Conservation (phyloP, 1,139 yeast genomes). For the Meyerozyma guilliermondii region DNA sequence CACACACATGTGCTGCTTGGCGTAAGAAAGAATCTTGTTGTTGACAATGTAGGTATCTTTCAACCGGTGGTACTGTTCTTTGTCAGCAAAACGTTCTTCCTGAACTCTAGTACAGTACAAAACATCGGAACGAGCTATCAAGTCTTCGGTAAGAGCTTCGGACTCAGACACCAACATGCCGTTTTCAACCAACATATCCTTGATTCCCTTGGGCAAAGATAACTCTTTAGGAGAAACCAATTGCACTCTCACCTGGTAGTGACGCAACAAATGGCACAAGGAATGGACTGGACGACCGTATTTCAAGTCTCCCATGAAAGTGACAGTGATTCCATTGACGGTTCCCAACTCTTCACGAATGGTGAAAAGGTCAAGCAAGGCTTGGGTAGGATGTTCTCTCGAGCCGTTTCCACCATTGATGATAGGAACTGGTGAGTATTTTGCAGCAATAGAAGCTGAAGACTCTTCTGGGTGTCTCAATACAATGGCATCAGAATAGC, state of each 20-base stretch:
- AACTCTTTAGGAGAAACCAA: constrained; percentile 89
- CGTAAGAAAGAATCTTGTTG: constrained; percentile 83
- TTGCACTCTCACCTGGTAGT: constrained; percentile 90
- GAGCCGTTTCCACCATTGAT: constrained; percentile 98
- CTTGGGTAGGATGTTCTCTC: constrained; percentile 98
- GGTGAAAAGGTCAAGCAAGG: constrained; percentile 93
- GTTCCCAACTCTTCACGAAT: constrained; percentile 99
- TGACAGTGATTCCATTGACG: constrained; percentile 94
- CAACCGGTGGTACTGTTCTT: constrained; percentile 75
- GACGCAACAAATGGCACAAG: constrained; percentile 81
- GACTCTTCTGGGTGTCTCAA: constrained; percentile 94
- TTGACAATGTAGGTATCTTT: constrained; percentile 92
- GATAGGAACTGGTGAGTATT: constrained; percentile 94
- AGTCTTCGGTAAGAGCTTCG: constrained; percentile 72
- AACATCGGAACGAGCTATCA: constrained; percentile 87
- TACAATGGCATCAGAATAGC: constrained; percentile 95
- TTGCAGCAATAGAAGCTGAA: constrained; percentile 91
- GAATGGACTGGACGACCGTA: constrained; percentile 99
- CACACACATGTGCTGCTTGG: constrained; percentile 97
- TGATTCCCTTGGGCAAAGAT: constrained; percentile 70
- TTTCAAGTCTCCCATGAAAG: constrained; percentile 98
- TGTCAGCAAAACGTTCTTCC: constrained; percentile 85
- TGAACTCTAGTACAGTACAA: constrained; percentile 97
- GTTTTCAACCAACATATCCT: constrained; percentile 55
- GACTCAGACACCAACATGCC: constrained; percentile 73